Evolutionary conservation across 495 filamentous ascomycete genomes (phyloP).

Genomic region (Sphaerosporella brunnea): DNA sequence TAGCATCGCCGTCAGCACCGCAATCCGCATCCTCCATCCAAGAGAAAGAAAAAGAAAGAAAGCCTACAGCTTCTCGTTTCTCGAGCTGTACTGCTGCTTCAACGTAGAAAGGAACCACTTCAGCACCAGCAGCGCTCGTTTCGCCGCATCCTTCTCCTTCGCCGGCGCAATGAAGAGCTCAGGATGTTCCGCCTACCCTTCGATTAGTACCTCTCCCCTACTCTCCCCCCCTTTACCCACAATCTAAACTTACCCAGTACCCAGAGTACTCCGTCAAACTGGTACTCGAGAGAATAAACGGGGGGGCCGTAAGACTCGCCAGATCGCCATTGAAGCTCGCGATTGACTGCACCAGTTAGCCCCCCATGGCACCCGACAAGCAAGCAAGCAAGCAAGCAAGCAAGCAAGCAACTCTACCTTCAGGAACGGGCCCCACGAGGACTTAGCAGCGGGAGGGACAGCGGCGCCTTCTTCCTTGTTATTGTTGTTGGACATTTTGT

Average conservation of each 20-base stretch:
- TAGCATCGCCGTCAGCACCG: background rate
- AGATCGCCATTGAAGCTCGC: slow-evolving; percentile 94
- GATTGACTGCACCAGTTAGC: slow-evolving; percentile 48
- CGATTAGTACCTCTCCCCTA: too few relatives aligned
- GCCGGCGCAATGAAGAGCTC: slow-evolving; percentile 72
- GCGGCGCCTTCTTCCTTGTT: slow-evolving; percentile 17
- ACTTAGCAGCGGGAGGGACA: slow-evolving; percentile 24
- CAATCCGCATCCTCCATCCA: background rate
- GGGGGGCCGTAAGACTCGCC: slow-evolving; percentile 79
- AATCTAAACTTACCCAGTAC: slow-evolving; percentile 48
- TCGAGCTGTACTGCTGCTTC: slow-evolving; percentile 81
- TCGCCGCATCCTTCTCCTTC: slow-evolving; percentile 59
- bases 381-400: too few relatives aligned
- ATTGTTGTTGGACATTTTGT: background rate
- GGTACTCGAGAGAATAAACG: slow-evolving; percentile 85
- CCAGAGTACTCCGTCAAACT: slow-evolving; percentile 88
- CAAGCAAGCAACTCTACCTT: too few relatives aligned
- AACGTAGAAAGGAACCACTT: slow-evolving; percentile 96
- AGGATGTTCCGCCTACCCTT: slow-evolving; percentile 54
- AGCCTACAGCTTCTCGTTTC: slow-evolving; percentile 54
- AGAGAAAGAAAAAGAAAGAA: too few relatives aligned
- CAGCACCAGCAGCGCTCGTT: slow-evolving; percentile 69
- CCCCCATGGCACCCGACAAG: slow-evolving; percentile 17
- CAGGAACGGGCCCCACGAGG: slow-evolving; percentile 27
- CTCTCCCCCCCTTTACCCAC: background rate